Percentiles rank a stretch among this genome's conserved stretches.
Evolutionary conservation across 75 land plant species (phyloP).

Genomic region (Cupressus sempervirens): DNA sequence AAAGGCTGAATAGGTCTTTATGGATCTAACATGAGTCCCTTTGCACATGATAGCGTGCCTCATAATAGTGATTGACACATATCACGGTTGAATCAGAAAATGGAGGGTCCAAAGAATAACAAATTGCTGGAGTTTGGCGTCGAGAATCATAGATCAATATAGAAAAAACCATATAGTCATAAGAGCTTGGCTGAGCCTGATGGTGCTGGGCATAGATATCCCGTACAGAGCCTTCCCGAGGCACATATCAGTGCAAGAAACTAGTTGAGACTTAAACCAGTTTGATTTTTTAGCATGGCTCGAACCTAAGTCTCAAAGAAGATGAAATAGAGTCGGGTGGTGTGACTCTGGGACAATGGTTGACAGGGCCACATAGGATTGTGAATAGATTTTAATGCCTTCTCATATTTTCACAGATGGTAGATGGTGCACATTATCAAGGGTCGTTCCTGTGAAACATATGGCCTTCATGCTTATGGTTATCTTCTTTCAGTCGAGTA

Average conservation of each 20-base stretch:
- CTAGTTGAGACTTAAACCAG: neutral
- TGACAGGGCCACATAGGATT: slow-evolving; percentile 47
- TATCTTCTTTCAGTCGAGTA: slow-evolving; percentile 71
- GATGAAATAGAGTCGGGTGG: slow-evolving; percentile 19
- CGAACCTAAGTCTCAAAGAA: slow-evolving; percentile 11
- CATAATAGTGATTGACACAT: no score
- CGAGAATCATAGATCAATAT: no score
- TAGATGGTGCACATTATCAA: slow-evolving; percentile 75
- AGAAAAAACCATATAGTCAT: no score
- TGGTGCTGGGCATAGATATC: neutral
- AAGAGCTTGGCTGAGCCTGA: neutral
- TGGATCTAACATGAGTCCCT: no score
- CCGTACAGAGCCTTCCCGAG: neutral
- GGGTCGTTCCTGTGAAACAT: slow-evolving; percentile 76
- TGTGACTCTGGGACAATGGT: slow-evolving; percentile 75
- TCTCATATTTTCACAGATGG: slow-evolving; percentile 80
- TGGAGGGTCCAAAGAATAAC: no score
- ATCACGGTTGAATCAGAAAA: no score
- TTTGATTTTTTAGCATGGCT: slow-evolving; percentile 21
- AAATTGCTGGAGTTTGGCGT: no score
- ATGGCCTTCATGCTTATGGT: slow-evolving; percentile 85
- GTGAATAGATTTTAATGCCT: slow-evolving; percentile 63
- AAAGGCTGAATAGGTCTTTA: no score
- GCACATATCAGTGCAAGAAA: neutral
- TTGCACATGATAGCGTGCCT: no score